Evolutionary conservation across 768 basidiomycete species (phyloP).

Genomic region (Cyathus striatus): DNA sequence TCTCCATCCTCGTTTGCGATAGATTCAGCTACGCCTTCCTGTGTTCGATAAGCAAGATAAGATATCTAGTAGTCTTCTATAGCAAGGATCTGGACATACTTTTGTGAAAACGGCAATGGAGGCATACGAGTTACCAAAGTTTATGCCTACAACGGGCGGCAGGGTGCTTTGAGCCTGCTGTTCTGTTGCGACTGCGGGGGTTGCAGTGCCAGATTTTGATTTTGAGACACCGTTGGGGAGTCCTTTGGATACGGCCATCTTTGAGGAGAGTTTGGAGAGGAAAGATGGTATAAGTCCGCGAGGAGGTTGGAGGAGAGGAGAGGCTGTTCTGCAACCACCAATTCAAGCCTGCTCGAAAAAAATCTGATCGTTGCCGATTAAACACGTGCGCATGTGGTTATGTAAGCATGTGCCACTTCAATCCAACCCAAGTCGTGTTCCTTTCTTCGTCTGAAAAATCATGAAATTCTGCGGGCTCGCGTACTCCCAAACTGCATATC

Average conservation of each 20-base stretch:
- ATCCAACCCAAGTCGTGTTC: too few relatives aligned
- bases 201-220: conserved; percentile 18
- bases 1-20: conserved; percentile 99
- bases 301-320: too few relatives aligned
- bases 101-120: conserved; percentile 95
- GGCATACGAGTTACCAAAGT: conserved; percentile 93
- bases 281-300: too few relatives aligned
- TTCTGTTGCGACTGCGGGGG: conserved; percentile 50
- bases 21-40: conserved; percentile 91
- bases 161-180: conserved; percentile 29
- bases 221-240: neutral
- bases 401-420: too few relatives aligned
- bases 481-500: too few relatives aligned
- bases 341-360: too few relatives aligned
- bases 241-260: neutral
- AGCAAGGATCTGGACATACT: conserved; percentile 35
- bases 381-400: too few relatives aligned
- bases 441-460: too few relatives aligned
- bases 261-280: neutral
- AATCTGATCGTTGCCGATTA: too few relatives aligned
- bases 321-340: too few relatives aligned
- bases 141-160: conserved; percentile 84
- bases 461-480: too few relatives aligned
- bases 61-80: neutral
- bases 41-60: conserved; percentile 3